Base-by-base conservation (phyloP, 495 filamentous ascomycete genomes). In the Penicillium lagena region DNA sequence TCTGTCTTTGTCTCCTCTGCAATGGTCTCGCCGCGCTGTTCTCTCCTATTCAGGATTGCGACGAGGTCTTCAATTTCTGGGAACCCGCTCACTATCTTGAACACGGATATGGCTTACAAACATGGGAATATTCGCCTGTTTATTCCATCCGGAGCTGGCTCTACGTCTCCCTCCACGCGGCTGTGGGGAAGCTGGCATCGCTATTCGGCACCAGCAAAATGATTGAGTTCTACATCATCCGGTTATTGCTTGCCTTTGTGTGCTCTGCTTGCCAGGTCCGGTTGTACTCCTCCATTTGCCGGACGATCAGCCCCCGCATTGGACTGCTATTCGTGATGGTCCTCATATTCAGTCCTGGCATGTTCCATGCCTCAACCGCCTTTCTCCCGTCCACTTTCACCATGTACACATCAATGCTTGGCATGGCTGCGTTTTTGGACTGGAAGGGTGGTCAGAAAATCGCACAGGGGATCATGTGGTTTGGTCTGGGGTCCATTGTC, bases 31-130 rank as follows among this genome's bases (percentile, higher is more conserved):
- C 91, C 15, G 91, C 91, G n/a, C 54, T 83, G 13, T 90, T 81
- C 55, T 79, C 88, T 0, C 95, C 94, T 0, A 96, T 99, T 54
- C 91, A 96, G 56, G 94, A 99, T 64, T 99, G 94, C 58, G 94
- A 99, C 59, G 94, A 99, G 69, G 89, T 91, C 4, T 99, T 95
- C 75, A 99, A 99, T 57, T 99, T 94, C 69, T 99, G 94, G 94
- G 94, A 99, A 56, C 93, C 94, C 1, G 81, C 89, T 0, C 94
- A 99, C 66, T 99, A 96, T 62, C 78, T 99, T 28, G 81, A 79
- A 47, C 89, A 96, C 72, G 87, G 88, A 57, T 90, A 91, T 58
- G 94, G 94, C 28, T 70, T 97, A 30, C 88, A 99, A 67, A 99
- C 94, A 12, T 99, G 94, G 94, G 94, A 99, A 62, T 99, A 97